phyloP scores from a whole-genome alignment of 306 rosid genomes.

The Cucumis melo region DNA sequence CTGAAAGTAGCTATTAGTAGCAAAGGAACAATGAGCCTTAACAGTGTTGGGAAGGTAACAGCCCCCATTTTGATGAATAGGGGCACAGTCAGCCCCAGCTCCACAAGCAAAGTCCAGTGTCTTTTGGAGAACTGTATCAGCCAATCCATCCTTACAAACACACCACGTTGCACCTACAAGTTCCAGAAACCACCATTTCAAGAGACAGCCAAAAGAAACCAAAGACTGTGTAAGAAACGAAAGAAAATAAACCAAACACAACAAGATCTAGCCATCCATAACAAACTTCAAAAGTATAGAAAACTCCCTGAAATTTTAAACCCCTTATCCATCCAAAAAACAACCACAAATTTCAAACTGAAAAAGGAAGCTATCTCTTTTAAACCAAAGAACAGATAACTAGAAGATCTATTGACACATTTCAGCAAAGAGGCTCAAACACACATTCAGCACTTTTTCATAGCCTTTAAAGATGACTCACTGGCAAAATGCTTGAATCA shows the following conservation, averaged over 20 bases:
- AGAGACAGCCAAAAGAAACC: not conserved
- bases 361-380: not conserved
- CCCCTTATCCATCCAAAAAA: not conserved
- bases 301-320: not conserved
- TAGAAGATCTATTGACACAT: not conserved
- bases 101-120: constrained; percentile 83
- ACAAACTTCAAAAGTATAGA: not conserved
- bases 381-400: not conserved
- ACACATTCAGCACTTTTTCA: not conserved
- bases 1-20: constrained; percentile 78
- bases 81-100: constrained; percentile 78
- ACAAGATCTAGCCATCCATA: not conserved
- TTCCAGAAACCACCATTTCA: not conserved
- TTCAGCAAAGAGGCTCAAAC: not conserved
- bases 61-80: constrained; percentile 29
- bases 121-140: constrained; percentile 43
- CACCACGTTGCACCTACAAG: constrained; percentile 60
- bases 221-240: not conserved
- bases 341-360: not conserved
- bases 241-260: not conserved
- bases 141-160: constrained; percentile 51
- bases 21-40: constrained; percentile 58
- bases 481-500: not conserved
- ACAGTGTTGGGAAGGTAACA: constrained; percentile 62
- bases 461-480: not conserved